Evolutionary conservation across 805 yeast genomes (phyloP), one percentile per base, ranked within the genome.

Genomic region (Helenozyma rhizophorensis): DNA sequence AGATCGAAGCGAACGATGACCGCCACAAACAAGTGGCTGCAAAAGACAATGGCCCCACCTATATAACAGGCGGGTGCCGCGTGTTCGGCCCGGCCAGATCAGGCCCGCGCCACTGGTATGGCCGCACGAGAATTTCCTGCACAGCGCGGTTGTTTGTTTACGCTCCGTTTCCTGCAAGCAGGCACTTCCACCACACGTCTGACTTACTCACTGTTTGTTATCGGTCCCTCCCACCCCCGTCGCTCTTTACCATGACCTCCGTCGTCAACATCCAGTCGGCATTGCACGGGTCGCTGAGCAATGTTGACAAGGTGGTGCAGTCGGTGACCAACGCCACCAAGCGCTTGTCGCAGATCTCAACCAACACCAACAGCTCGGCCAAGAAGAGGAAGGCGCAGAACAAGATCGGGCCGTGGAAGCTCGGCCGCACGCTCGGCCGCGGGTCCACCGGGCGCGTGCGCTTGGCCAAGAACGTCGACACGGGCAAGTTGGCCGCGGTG

Each of bases 361-460:
- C 74, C 32, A 58, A 56, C 40, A 66, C 72, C 14, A 60, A 56
- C 40, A 61, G 53, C 45, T 65, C 61, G 10, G 55, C 55, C 34
- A 60, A 63, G 56, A 74, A 50, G 58, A 67, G 70, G 28, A 57
- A 63, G 37, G 47, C 58, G 32, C 78, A 72, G 47, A 72, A 73
- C 43, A 71, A 77, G 46, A 80, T 93, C 27, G 98, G 98, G 2
- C 97, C 98, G 2, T 93, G 98, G 98, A 84, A 87, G 54, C 67
- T 93, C 23, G 97, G 97, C 18, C 74, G 90, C 45, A 93, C 98
- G 2, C 66, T 93, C 32, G 98, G 98, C 15, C 73, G 94, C 38
- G 98, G 98, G n/a, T 83, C 95, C 10, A 86, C 96, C 1, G 97
- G 98, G 15, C 74, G 97, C 41, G 98, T 93, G 12, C 69, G 96